A percentile compares a stretch with the other conserved stretches of the same genome.
Evolutionary conservation across 805 yeast species (phyloP).

Genomic region (Candida ortonii): DNA sequence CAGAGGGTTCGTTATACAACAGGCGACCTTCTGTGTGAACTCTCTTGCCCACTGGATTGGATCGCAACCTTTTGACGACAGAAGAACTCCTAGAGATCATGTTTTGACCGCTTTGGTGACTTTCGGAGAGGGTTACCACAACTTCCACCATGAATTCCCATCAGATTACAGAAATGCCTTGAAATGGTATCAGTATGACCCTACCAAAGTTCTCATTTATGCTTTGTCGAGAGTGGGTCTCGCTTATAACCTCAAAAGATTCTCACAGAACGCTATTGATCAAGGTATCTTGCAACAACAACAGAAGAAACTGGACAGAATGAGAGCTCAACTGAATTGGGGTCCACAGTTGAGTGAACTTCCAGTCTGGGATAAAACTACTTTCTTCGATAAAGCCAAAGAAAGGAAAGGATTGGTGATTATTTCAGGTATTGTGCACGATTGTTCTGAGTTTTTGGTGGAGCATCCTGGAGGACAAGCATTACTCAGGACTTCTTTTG

Average conservation of each 20-base stretch:
- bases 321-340: slow-evolving; percentile 66
- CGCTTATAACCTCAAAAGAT: slow-evolving; percentile 70
- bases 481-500: slow-evolving; percentile 63
- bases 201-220: slow-evolving; percentile 67
- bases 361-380: slow-evolving; percentile 72
- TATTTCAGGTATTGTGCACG: slow-evolving; percentile 77
- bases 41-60: slow-evolving; percentile 88
- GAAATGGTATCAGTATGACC: slow-evolving; percentile 86
- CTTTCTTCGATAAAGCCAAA: slow-evolving; percentile 50
- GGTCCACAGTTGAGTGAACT: slow-evolving; percentile 63
- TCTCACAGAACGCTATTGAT: slow-evolving; percentile 76
- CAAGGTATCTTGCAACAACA: slow-evolving; percentile 82
- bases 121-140: slow-evolving; percentile 87
- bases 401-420: slow-evolving; percentile 59
- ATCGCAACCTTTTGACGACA: slow-evolving; percentile 80
- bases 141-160: slow-evolving; percentile 90
- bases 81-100: slow-evolving; percentile 85
- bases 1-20: slow-evolving; percentile 70
- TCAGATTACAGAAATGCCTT: slow-evolving; percentile 85
- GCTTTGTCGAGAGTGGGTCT: slow-evolving; percentile 60
- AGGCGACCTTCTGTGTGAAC: slow-evolving; percentile 83
- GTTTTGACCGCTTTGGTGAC: slow-evolving; percentile 77
- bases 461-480: slow-evolving; percentile 88
- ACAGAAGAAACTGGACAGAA: slow-evolving; percentile 70
- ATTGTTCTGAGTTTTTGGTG: slow-evolving; percentile 61